Conservation (phyloP, 164 flowering plant species). For the grape (Vitis vinifera) region DNA sequence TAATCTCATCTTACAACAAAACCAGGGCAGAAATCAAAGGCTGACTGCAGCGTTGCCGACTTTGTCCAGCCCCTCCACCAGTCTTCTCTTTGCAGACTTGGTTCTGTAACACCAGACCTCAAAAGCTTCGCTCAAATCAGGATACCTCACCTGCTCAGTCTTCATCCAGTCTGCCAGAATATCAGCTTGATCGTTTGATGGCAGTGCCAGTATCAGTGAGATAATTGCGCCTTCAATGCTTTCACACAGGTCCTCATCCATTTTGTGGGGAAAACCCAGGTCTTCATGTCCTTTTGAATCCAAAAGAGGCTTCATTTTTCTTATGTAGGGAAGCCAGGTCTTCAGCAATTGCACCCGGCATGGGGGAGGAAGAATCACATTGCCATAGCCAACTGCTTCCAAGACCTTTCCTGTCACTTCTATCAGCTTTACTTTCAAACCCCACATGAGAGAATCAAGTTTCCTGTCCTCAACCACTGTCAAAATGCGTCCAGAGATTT, state of each 20-base stretch:
- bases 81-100: conserved; percentile 88
- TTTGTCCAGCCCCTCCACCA: conserved; percentile 46
- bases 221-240: conserved; percentile 77
- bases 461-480: conserved; percentile 47
- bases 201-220: conserved; percentile 62
- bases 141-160: conserved; percentile 50
- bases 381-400: conserved; percentile 90
- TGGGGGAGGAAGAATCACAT: conserved; percentile 63
- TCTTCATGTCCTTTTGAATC: conserved; percentile 45
- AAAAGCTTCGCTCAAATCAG: conserved; percentile 90
- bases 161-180: conserved; percentile 83
- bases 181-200: conserved; percentile 88
- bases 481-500: conserved; percentile 47
- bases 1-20: conserved; percentile 4
- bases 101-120: conserved; percentile 94
- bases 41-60: conserved; percentile 32
- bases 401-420: conserved; percentile 67
- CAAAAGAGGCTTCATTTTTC: conserved; percentile 66
- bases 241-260: conserved; percentile 72
- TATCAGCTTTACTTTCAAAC: conserved; percentile 59
- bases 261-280: conserved; percentile 42
- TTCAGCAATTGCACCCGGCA: conserved; percentile 54
- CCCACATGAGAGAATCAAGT: conserved; percentile 56
- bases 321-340: conserved; percentile 80
- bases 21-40: conserved; percentile 18